Base-by-base conservation (phyloP, 2,329 filamentous ascomycete genomes). In the Cladosporium sp. region DNA sequence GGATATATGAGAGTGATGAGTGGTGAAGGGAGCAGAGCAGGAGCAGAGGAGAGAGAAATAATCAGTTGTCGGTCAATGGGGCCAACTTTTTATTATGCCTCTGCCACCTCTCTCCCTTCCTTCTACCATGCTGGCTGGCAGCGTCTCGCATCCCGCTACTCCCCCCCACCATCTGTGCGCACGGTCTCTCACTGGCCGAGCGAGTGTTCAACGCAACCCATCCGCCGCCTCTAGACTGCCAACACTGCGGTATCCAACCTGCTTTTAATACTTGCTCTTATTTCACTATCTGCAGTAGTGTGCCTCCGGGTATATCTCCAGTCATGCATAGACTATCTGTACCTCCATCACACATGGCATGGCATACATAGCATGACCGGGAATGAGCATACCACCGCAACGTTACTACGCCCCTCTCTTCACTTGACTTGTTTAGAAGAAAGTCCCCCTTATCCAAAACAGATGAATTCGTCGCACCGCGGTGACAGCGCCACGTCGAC, bases 171-270 rank as follows among this genome's bases (percentile, higher is more conserved):
- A 47, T 22, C 17, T 18, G 11, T 15, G 32, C 34, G 44, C n/a
- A 38, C 20, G 37, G 37, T 13, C 37, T 13, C 37, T 18, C 19
- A 18, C 7, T 20, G 4, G 17, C 6, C 7, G 37, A 34, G 42
- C 17, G 32, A n/a, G 34, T 19, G 18, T 47, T 47, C 44, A 47
- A 47, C 44, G 37, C 37, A 47, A 39, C 22, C 20, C 44, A 45
- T 34, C 37, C 44, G 44, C 44, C 44, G 43, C 44, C 34, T 39
- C 44, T 47, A 47, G 44, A 47, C 42, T 27, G 22, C 22, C 22
- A 27, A 4, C 22, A 27, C 22, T 9, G 9, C 22, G 4, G 22
- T 27, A 27, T 27, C 9, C 22, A 5, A 27, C 22, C 22, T 43
- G 8, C 40, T 11, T 43, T 29, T 17, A 7, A n/a, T n/a, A n/a